phyloP scores from a whole-genome alignment of 768 basidiomycete species.

The Rhizopogon vulgaris region DNA sequence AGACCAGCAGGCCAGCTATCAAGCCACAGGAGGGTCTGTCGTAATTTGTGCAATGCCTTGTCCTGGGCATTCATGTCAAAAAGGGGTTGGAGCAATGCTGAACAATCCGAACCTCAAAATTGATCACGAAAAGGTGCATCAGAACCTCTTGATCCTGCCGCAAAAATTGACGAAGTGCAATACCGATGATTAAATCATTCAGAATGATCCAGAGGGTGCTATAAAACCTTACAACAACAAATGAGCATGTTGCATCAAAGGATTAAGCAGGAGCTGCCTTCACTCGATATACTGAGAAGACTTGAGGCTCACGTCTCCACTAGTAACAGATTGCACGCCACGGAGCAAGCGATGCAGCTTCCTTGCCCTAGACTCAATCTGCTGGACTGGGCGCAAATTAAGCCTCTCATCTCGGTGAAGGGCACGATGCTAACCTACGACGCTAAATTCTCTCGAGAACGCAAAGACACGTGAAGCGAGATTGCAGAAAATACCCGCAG shows the following conservation, averaged over 20 bases:
- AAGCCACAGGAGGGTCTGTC: constrained; percentile 67
- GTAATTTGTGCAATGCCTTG: constrained; percentile 32
- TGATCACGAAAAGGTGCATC: constrained; percentile 29
- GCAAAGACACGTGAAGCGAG: constrained; percentile 1
- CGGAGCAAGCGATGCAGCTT: constrained; percentile 37
- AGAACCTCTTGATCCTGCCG: constrained; percentile 55
- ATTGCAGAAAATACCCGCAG: background rate
- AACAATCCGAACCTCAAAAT: constrained; percentile 33
- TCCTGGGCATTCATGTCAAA: background rate
- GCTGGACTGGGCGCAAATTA: constrained; percentile 39
- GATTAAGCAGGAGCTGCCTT: constrained; percentile 8
- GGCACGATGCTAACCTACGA: constrained; percentile 14
- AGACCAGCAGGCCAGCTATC: constrained; percentile 95
- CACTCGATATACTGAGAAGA: constrained; percentile 68
- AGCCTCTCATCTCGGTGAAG: background rate
- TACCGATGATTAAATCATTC: constrained; percentile 86
- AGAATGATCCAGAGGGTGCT: constrained; percentile 87
- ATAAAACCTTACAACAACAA: constrained; percentile 57
- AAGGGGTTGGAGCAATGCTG: background rate
- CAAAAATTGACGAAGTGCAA: constrained; percentile 64
- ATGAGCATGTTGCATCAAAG: background rate
- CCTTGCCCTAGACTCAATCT: constrained; percentile 50
- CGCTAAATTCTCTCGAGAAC: constrained; percentile 16
- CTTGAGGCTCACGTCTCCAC: constrained; percentile 30
- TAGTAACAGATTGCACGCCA: constrained; percentile 27